Evolutionary conservation across 2,329 filamentous ascomycete species (phyloP), one percentile per base, ranked within the genome.

Genomic region (Neofusicoccum umdonicola): DNA sequence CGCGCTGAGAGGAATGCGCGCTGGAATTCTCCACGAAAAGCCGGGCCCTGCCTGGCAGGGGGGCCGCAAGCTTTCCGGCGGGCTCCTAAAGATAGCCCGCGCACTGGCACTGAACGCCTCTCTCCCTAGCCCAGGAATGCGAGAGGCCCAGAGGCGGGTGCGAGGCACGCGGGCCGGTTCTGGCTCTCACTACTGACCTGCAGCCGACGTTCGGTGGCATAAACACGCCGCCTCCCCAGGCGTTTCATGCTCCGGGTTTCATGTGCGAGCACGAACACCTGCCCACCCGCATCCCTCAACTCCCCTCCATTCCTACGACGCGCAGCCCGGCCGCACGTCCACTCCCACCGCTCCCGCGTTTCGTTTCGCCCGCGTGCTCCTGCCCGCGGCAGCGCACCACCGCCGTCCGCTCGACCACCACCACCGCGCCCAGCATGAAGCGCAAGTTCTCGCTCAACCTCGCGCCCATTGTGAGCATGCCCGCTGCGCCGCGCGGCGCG

Each of bases 381-480:
- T 34, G 54, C 22, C 54, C 54, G 39, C 54, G 39, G 54, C 41
- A 39, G 39, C 34, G 54, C 41, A 45, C 41, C n/a, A 13, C 22
- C 22, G 54, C 27, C 27, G 6, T 31, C 27, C 27, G 27, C 27
- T 31, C 27, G 27, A 19, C 41, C 52, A 34, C 48, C 61, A 22
- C 48, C 60, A 22, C 37, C 12, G 19, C 35, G 45, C 27, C 22
- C 22, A 47, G 47, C 60, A 80, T 79, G 77, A 77, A 77, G 70
- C 75, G 77, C 57, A 81, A 80, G 69, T 81, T 82, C 67, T 77
- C 78, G 62, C 78, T 81, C 71, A 77, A 77, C 65, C 68, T 80
- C 63, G 75, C 77, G 64, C 77, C 77, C 57, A 72, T 80, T 56
- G 78, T 80, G 27, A 63, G 61, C 35, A 22, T 12, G 19, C 58